Evolutionary conservation across 345 rosid genomes (phyloP).

Genomic region (Lumnitzera racemosa): DNA sequence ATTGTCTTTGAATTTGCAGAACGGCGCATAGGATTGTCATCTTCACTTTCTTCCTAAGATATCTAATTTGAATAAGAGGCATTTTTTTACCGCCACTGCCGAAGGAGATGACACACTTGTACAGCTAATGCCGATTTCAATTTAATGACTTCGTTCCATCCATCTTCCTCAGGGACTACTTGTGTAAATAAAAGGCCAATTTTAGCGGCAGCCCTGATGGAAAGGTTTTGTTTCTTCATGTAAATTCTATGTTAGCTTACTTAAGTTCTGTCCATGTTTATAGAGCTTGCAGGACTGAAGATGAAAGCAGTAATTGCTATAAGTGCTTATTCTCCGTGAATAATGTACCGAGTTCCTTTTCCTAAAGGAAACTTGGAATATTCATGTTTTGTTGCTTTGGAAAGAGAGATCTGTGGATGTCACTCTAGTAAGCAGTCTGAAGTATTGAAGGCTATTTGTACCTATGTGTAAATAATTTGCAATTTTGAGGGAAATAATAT

Average conservation of each 20-base stretch:
- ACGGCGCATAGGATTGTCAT: conserved; percentile 65
- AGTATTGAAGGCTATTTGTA: not conserved
- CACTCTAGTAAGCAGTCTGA: not conserved
- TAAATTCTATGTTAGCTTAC: conserved; percentile 2
- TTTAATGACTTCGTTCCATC: not conserved
- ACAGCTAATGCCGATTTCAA: conserved; percentile 9
- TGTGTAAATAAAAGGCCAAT: conserved; percentile 7
- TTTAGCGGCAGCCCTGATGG: not conserved
- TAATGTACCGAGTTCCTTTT: not conserved
- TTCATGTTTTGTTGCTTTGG: not conserved
- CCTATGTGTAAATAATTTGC: conserved; percentile 4
- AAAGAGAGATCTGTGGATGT: not conserved
- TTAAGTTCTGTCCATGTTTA: not conserved
- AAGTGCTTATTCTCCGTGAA: not conserved
- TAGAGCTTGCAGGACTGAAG: not conserved
- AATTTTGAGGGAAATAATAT: not conserved
- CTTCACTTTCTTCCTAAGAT: conserved; percentile 29
- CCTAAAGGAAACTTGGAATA: not conserved
- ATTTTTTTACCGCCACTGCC: conserved; percentile 5
- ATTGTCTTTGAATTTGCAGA: conserved; percentile 38
- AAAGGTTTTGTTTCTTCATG: not conserved
- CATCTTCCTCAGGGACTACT: not conserved
- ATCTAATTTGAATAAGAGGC: not conserved
- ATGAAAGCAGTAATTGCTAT: not conserved
- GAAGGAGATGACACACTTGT: conserved; percentile 7